phyloP scores from a whole-genome alignment of 2,329 filamentous ascomycete genomes.

The Fusarium annulatum region DNA sequence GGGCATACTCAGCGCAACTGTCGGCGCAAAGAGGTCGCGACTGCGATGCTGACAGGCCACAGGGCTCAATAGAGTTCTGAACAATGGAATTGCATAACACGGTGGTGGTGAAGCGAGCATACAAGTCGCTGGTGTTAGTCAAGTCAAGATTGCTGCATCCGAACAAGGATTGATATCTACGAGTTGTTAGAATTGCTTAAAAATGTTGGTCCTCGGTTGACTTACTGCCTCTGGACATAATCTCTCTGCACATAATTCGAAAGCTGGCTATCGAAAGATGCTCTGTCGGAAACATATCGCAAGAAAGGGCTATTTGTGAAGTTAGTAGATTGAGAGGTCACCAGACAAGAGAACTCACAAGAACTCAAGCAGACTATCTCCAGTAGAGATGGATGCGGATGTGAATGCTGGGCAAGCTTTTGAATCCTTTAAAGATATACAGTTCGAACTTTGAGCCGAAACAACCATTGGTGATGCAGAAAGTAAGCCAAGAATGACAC shows the following conservation, averaged over 20 bases:
- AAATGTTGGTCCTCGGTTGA: background rate
- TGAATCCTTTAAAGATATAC: slow-evolving; percentile 78
- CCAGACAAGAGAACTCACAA: slow-evolving; percentile 65
- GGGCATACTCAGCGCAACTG: slow-evolving; percentile 86
- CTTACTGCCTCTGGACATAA: slow-evolving; percentile 84
- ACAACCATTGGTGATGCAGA: slow-evolving; percentile 45
- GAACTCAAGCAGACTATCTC: slow-evolving; percentile 64
- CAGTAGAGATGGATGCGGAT: slow-evolving; percentile 76
- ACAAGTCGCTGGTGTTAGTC: slow-evolving; percentile 81
- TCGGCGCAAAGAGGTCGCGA: slow-evolving; percentile 87
- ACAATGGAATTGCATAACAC: slow-evolving; percentile 94
- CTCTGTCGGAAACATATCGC: slow-evolving; percentile 78
- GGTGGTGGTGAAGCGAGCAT: slow-evolving; percentile 92
- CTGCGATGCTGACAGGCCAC: slow-evolving; percentile 71
- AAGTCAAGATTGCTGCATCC: slow-evolving; percentile 84
- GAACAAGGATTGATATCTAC: slow-evolving; percentile 82
- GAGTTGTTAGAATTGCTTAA: slow-evolving; percentile 16
- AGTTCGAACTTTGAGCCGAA: slow-evolving; percentile 52
- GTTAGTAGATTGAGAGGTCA: slow-evolving; percentile 18
- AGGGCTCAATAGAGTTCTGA: slow-evolving; percentile 82
- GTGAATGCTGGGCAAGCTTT: slow-evolving; percentile 78
- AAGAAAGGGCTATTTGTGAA: slow-evolving; percentile 78
- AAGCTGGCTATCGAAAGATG: slow-evolving; percentile 82
- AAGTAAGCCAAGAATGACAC: slow-evolving; percentile 42
- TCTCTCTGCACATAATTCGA: slow-evolving; percentile 76